These are phyloP conservation scores for Geoglossum cookeanum DNA, from an alignment of 2,329 filamentous ascomycete species.

Conservation along the genomic window DNA sequence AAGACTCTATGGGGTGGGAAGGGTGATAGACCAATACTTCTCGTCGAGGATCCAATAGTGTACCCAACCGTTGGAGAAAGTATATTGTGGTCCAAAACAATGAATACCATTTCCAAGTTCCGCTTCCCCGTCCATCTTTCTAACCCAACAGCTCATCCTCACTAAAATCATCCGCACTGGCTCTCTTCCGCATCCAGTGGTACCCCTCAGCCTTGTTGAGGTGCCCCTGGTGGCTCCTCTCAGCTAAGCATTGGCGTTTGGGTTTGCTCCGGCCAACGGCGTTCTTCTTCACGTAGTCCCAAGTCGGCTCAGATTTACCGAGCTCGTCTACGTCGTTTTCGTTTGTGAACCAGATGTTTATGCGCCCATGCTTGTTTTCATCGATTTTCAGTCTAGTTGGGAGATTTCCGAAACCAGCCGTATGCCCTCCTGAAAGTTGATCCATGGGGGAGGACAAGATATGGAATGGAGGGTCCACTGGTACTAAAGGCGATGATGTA, in stretches of 20 bases:
- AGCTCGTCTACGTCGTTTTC: background rate
- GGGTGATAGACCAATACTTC: no score
- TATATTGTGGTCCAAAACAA: no score
- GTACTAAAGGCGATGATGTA: background rate
- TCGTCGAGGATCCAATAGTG: no score
- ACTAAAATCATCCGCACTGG: background rate
- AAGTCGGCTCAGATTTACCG: background rate
- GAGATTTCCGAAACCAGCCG: background rate
- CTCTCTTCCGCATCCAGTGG: background rate
- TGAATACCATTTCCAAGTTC: background rate
- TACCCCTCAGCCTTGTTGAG: background rate
- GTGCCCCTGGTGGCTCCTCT: background rate
- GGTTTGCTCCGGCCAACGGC: background rate
- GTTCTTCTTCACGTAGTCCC: background rate
- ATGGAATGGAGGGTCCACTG: background rate
- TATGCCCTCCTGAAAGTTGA: background rate
- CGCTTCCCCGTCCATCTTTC: background rate
- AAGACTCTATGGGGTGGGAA: no score
- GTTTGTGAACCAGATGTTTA: background rate
- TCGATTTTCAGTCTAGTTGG: background rate
- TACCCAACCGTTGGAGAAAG: no score
- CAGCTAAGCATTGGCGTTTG: background rate
- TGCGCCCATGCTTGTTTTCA: background rate
- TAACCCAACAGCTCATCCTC: slow-evolving; percentile 1
- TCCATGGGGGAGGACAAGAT: background rate